Percentiles rank a stretch among this genome's conserved stretches.
Evolutionary conservation across 257 asterid species (phyloP).

Genomic region (Solanum bulbocastanum): DNA sequence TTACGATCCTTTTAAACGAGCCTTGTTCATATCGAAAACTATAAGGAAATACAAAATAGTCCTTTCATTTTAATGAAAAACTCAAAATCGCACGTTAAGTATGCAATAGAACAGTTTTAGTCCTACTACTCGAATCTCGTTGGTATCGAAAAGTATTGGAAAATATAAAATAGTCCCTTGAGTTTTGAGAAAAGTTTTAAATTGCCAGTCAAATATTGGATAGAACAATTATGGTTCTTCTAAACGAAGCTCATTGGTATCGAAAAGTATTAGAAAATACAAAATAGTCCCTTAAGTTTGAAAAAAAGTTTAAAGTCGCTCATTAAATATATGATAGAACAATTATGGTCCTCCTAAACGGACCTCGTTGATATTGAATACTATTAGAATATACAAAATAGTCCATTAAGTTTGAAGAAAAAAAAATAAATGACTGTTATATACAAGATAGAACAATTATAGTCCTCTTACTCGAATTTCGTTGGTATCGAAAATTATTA

Average conservation of each 20-base stretch:
- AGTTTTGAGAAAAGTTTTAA: neutral
- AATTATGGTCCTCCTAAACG: neutral
- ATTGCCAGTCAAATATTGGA: neutral
- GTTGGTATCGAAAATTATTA: too few relatives aligned
- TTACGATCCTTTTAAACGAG: neutral
- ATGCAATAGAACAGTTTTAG: neutral
- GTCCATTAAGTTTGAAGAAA: neutral
- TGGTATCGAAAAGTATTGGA: neutral
- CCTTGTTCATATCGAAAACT: too few relatives aligned
- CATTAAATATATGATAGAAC: neutral
- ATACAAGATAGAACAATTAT: too few relatives aligned
- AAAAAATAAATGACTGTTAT: neutral
- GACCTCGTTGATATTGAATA: neutral
- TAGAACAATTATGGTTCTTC: neutral
- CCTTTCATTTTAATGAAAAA: neutral
- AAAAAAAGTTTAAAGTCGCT: neutral
- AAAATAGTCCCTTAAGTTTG: neutral
- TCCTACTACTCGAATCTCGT: neutral
- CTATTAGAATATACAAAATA: neutral
- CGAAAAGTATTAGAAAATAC: too few relatives aligned
- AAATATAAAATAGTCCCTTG: neutral
- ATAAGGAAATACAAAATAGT: neutral
- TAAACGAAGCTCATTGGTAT: neutral
- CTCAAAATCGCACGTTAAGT: neutral
- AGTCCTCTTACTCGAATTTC: neutral